Base-by-base conservation (phyloP, 2,329 filamentous ascomycete genomes). In the Claviceps humidiphila region DNA sequence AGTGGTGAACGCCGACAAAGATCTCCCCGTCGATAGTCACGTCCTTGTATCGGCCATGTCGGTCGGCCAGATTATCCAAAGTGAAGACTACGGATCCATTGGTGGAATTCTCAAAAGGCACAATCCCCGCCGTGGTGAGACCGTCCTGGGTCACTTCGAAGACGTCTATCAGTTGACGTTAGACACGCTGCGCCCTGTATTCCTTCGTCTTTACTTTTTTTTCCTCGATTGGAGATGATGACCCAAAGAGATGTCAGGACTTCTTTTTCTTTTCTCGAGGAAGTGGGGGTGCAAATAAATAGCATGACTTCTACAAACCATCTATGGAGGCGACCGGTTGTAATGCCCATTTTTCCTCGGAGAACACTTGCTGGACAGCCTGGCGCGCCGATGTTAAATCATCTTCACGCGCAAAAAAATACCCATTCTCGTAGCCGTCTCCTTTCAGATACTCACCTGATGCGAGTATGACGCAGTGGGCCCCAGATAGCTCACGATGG, bases 81-180 rank as follows among this genome's bases (percentile, higher is more conserved):
- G 90, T 95, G 66, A 89, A 87, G 52, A 93, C 82, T 49, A 98
- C 93, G 51, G 85, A 84, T 62, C 93, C 93, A 68, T 97, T 95
- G 64, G 88, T 91, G 42, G 87, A 94, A 73, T 98, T 98, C 66
- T 97, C 91, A 68, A 95, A 90, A 6, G 93, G 93, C 1, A 96
- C 86, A 37, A 97, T 86, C 58, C 90, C 93, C 53, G 83, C 83
- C 50, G 77, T 69, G 0, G 80, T 80, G 45, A 71, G 64, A 53
- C 79, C 76, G 40, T 75, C 73, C 62, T 94, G 88, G 5, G 95
- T 85, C 16, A 82, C 76, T 49, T 82, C 74, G 66, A 96, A 95
- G 60, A 95, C 82, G 63, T 93, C 88, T 84, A 57, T 47, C 37
- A 26, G 4, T n/a, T 14, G 5, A 14, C 30, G 40, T 42, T 50